Evolutionary conservation across 1,139 yeast species (phyloP).

Genomic region (Pichia sp.): DNA sequence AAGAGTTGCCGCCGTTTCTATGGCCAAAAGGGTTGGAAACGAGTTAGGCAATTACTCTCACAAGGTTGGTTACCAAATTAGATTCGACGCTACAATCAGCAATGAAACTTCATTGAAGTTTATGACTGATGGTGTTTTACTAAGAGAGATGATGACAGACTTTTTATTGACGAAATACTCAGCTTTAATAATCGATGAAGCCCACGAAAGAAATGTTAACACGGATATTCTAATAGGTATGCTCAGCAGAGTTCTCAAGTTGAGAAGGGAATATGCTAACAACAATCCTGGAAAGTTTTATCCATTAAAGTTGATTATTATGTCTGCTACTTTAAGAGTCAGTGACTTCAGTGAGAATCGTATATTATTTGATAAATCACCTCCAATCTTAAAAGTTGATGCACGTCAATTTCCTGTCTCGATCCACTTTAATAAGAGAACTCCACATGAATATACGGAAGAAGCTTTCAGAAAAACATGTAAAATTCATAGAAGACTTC

Average conservation of each 20-base stretch:
- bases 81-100: conserved; percentile 75
- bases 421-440: conserved; percentile 77
- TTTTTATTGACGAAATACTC: conserved; percentile 76
- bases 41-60: conserved; percentile 78
- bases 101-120: conserved; percentile 77
- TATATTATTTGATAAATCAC: conserved; percentile 63
- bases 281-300: conserved; percentile 42
- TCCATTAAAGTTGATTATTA: conserved; percentile 63
- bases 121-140: conserved; percentile 97
- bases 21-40: conserved; percentile 81
- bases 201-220: conserved; percentile 92
- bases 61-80: conserved; percentile 81
- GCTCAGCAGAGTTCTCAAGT: conserved; percentile 75
- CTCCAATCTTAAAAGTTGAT: conserved; percentile 86
- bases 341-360: conserved; percentile 84
- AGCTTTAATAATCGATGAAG: conserved; percentile 87
- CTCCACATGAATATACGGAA: conserved; percentile 71
- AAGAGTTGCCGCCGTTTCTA: conserved; percentile 96
- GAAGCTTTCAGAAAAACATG: conserved; percentile 82
- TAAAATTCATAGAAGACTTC: conserved; percentile 78
- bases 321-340: conserved; percentile 96
- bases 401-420: conserved; percentile 96
- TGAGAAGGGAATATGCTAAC: conserved; percentile 53
- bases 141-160: conserved; percentile 89
- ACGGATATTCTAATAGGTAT: conserved; percentile 95